Evolutionary conservation across 2,329 filamentous ascomycete species (phyloP), one percentile per base, ranked within the genome.

Genomic region (Arthrobotrys conoides): DNA sequence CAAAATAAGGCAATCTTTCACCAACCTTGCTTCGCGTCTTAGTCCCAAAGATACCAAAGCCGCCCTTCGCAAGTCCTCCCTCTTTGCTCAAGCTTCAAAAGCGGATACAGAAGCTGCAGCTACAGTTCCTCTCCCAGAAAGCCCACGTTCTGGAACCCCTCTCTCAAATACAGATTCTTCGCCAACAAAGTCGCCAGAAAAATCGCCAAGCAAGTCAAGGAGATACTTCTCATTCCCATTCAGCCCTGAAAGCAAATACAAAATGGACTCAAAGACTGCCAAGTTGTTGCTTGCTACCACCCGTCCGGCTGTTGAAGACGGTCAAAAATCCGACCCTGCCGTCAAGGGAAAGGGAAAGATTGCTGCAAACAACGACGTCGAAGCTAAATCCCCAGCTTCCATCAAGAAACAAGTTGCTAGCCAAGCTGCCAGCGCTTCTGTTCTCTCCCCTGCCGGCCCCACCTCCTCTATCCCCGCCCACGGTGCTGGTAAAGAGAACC

Each of bases 1-100:
- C 38, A 75, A 75, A 16, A 66, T 75, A 53, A 75, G 68, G n/a
- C 41, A 59, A 38, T 75, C 71, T 12, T 61, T 75, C 30, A 67
- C 51, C 10, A 75, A 75, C 22, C 22, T 68, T 20, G 44, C 64
- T 12, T 41, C 51, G 22, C 71, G 49, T 46, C 27, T 75, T 9
- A 30, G 12, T 12, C 55, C 71, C 3, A 63, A 36, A 20, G 71
- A 67, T 14, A n/a, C 49, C 1, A 57, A 36, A n/a, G 30, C 49
- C 6, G 20, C 20, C 20, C 5, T 44, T 20, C 20, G 18, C 10
- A 59, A 61, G 53, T 33, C 66, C 41, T 48, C 53, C 4, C 27
- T 41, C 5, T 9, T 38, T 20, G 16, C 36, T 44, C 57, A 8
- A n/a, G 36, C 33, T 20, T 20, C 57, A 59, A 30, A 59, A 12